Evolutionary conservation across 2,329 filamentous ascomycete species (phyloP).

Genomic region (Penicillium paneum): DNA sequence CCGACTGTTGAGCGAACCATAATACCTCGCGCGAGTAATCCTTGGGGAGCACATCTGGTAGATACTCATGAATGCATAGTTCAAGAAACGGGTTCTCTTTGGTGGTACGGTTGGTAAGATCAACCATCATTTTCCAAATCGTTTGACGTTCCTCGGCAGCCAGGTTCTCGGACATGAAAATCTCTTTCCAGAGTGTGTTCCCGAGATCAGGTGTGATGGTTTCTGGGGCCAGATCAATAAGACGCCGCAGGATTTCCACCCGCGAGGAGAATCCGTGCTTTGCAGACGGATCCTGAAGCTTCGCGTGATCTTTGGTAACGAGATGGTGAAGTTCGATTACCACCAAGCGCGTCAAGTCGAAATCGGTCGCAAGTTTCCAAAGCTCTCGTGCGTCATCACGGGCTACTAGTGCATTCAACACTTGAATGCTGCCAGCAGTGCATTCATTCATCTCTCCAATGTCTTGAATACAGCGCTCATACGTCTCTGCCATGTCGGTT

Average conservation of each 20-base stretch:
- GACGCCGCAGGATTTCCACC: constrained; percentile 56
- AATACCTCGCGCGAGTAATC: constrained; percentile 41
- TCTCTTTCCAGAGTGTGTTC: constrained; percentile 65
- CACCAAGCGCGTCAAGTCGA: constrained; percentile 60
- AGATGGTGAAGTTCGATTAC: constrained; percentile 63
- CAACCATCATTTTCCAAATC: constrained; percentile 67
- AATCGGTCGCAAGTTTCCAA: constrained; percentile 56
- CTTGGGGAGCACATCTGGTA: constrained; percentile 39
- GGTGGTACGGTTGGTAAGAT: constrained; percentile 26
- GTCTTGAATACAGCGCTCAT: constrained; percentile 64
- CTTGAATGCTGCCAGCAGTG: constrained; percentile 70
- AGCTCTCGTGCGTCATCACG: constrained; percentile 51
- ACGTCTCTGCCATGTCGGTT: constrained; percentile 61
- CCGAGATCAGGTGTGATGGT: constrained; percentile 63
- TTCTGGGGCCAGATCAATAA: constrained; percentile 61
- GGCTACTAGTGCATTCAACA: constrained; percentile 50
- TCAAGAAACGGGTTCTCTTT: constrained; percentile 43
- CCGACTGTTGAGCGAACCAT: constrained; percentile 43
- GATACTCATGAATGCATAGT: constrained; percentile 43
- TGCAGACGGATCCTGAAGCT: constrained; percentile 39
- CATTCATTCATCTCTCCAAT: constrained; percentile 62
- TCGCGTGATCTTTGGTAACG: constrained; percentile 42
- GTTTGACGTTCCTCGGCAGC: constrained; percentile 60
- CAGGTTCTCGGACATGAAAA: constrained; percentile 64
- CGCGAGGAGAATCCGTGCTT: constrained; percentile 51